These are phyloP conservation scores for Trichophyton schoenleinii DNA, from an alignment of 2,329 filamentous ascomycete genomes.

Conservation along the genomic window DNA sequence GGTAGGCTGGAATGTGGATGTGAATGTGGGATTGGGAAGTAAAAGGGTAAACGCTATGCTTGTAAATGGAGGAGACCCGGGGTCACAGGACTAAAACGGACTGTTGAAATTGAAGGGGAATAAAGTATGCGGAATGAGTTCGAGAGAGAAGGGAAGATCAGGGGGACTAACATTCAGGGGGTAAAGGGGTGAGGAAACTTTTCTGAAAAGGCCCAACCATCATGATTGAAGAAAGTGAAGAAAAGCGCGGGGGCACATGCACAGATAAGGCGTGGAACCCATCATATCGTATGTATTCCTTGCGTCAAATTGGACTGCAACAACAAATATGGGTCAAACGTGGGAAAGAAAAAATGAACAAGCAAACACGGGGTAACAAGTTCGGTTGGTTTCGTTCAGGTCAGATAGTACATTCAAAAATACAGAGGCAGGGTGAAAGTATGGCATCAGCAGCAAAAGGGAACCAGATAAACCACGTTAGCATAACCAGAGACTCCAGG, in stretches of 20 bases:
- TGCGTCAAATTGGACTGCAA: background rate
- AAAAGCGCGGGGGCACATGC: background rate
- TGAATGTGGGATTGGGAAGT: background rate
- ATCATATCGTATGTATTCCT: background rate
- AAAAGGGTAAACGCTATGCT: background rate
- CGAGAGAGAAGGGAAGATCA: background rate
- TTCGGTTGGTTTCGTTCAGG: background rate
- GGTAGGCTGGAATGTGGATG: background rate
- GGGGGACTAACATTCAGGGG: background rate
- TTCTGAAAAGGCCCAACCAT: background rate
- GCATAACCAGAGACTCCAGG: background rate
- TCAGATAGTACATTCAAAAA: slow-evolving; percentile 6
- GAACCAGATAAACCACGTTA: background rate
- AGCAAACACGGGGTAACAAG: background rate
- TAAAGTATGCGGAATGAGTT: background rate
- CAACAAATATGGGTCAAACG: background rate
- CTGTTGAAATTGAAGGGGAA: background rate
- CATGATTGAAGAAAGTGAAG: background rate
- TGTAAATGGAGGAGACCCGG: background rate
- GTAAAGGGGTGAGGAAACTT: background rate
- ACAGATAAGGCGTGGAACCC: background rate
- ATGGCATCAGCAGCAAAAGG: background rate
- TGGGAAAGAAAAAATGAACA: background rate
- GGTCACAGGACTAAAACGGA: background rate
- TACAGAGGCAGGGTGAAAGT: background rate